Evolutionary conservation across 192 early-diverging fungal genomes (phyloP).

Genomic region (Phycomyces nitens): DNA sequence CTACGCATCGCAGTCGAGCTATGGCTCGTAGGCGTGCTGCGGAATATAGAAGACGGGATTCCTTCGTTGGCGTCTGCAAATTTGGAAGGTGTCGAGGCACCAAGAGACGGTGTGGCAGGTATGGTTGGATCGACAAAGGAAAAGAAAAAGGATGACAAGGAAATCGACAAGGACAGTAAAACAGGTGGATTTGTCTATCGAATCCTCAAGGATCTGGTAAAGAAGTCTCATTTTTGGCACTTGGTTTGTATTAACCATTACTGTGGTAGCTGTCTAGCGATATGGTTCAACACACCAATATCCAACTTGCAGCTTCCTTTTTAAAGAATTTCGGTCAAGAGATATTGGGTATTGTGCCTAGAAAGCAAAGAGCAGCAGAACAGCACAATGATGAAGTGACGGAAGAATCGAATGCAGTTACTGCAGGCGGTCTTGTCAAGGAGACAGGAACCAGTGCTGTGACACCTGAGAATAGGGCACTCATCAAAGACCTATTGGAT

Average conservation of each 20-base stretch:
- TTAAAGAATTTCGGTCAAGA: conserved; percentile 53
- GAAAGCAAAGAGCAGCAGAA: conserved; percentile 41
- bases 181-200: conserved; percentile 49
- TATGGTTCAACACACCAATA: conserved; percentile 46
- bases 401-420: neutral
- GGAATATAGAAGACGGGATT: conserved; percentile 62
- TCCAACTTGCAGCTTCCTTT: conserved; percentile 50
- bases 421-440: neutral
- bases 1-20: conserved; percentile 79
- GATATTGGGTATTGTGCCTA: conserved; percentile 43
- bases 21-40: conserved; percentile 73
- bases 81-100: conserved; percentile 37
- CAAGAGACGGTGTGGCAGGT: conserved; percentile 48
- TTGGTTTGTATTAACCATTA: neutral
- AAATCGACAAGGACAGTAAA: conserved; percentile 24
- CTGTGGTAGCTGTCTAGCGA: conserved; percentile 28
- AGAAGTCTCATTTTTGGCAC: too few relatives aligned
- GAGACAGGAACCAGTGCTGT: conserved; percentile 27
- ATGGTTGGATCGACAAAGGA: conserved; percentile 29
- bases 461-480: conserved; percentile 28
- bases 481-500: conserved; percentile 47
- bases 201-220: conserved; percentile 51
- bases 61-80: conserved; percentile 40
- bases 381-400: conserved; percentile 30
- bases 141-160: conserved; percentile 30